phyloP scores from a whole-genome alignment of 2,329 filamentous ascomycete genomes.

The Colletotrichum tabaci region DNA sequence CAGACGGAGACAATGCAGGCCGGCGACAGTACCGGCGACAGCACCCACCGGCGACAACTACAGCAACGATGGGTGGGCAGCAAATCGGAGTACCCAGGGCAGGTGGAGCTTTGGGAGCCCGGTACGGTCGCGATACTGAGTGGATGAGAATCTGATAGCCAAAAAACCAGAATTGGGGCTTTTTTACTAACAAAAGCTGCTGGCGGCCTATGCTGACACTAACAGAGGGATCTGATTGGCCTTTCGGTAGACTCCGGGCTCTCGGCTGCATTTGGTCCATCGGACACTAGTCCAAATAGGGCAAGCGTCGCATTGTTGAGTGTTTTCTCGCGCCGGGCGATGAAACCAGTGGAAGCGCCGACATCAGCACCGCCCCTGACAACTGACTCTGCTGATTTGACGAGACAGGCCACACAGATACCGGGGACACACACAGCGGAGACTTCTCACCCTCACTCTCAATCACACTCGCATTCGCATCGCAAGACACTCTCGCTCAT shows the following conservation, averaged over 20 bases:
- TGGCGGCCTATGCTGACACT: not conserved
- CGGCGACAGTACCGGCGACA: not conserved
- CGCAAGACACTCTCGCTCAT: not conserved
- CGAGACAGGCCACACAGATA: constrained; percentile 6
- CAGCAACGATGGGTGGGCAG: not conserved
- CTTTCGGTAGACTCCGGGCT: not conserved
- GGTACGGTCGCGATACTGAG: not conserved
- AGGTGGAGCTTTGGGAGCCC: not conserved
- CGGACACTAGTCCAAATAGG: constrained; percentile 23
- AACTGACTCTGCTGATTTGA: constrained; percentile 23
- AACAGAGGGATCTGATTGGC: constrained; percentile 16
- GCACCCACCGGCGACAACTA: not conserved
- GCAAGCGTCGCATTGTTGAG: constrained; percentile 14
- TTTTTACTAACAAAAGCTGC: not conserved
- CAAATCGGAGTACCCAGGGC: no score
- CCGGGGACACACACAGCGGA: not conserved
- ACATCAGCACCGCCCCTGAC: constrained; percentile 21
- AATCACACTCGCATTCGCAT: constrained; percentile 6
- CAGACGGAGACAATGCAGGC: not conserved
- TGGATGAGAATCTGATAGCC: constrained; percentile 17
- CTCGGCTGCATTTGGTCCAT: not conserved
- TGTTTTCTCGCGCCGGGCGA: constrained; percentile 8
- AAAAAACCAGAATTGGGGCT: no score
- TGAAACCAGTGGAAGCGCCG: constrained; percentile 38
- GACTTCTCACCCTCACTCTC: not conserved